These are phyloP conservation scores for Rhizopogon sp. DNA, from an alignment of 768 basidiomycete genomes.

Conservation along the genomic window DNA sequence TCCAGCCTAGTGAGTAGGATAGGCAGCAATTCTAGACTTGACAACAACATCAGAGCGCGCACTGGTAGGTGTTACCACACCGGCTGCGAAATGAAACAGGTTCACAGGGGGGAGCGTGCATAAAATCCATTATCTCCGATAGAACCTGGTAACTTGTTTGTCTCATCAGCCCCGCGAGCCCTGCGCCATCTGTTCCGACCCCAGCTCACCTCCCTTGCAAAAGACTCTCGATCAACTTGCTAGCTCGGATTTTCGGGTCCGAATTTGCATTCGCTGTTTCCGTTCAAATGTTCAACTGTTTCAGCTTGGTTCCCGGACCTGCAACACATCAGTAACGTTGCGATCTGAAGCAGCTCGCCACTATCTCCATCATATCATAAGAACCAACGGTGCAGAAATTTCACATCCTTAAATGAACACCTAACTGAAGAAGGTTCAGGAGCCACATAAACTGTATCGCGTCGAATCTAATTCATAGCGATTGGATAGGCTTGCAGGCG, in stretches of 20 bases:
- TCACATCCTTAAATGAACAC: neutral
- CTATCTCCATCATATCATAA: neutral
- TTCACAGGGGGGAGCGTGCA: neutral
- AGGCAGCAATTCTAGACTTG: too few relatives aligned
- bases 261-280: neutral
- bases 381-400: neutral
- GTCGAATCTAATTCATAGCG: neutral
- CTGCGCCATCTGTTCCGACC: neutral
- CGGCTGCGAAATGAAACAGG: neutral
- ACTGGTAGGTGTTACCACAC: neutral
- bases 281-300: neutral
- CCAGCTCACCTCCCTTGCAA: neutral
- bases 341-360: neutral
- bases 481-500: neutral
- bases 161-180: too few relatives aligned
- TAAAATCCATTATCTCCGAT: neutral
- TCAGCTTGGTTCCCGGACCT: neutral
- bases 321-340: neutral
- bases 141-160: neutral
- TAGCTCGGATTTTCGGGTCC: neutral
- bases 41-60: neutral
- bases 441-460: neutral
- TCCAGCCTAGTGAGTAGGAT: neutral
- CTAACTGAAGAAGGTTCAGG: neutral
- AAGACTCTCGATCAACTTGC: neutral